Base-by-base conservation (phyloP, 2,329 filamentous ascomycete species). In the Chaetomium strumarium region DNA sequence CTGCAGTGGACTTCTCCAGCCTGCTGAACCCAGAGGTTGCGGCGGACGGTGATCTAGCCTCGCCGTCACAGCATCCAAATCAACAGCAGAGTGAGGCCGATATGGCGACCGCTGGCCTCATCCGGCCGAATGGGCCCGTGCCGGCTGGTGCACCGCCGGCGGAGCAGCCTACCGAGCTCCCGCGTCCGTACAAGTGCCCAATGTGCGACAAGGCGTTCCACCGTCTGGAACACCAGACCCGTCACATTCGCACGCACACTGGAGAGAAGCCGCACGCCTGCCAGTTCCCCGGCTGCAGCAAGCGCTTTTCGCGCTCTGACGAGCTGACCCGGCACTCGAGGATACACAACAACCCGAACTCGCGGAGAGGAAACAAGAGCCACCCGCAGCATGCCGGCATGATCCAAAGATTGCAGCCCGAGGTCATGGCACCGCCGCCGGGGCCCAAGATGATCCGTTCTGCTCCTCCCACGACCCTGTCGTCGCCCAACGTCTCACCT, bases 271-370 rank as follows among this genome's bases (percentile, higher is more conserved):
- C 92, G 44, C 93, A 97, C 66, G 91, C 88, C 57, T 99, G 92
- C 81, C 85, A 89, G 69, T 96, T 92, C 66, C 90, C 90, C 4
- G 90, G 91, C 63, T 97, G 92, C 82, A 92, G 88, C 63, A 97
- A 97, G 75, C 89, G 92, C 65, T 97, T 99, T 76, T 95, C 89
- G 59, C 85, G 92, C 59, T 96, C 92, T 12, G 92, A 99, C 68
- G 92, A 99, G 74, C 79, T 99, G 62, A 99, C 93, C 57, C 85
- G 92, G 56, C 92, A 99, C 74, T 96, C 92, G 68, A 83, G 92
- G 69, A 99, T 99, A 75, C 92, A 99, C 81, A 96, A 89, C 82
- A 99, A 97, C 74, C 92, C 93, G 54, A 97, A 97, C 78, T 96
- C 91, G 53, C 81, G 93, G 67, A 79, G 92, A 66, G 91, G 90